phyloP scores from a whole-genome alignment of 768 basidiomycete species.

The Podaxis sp. region DNA sequence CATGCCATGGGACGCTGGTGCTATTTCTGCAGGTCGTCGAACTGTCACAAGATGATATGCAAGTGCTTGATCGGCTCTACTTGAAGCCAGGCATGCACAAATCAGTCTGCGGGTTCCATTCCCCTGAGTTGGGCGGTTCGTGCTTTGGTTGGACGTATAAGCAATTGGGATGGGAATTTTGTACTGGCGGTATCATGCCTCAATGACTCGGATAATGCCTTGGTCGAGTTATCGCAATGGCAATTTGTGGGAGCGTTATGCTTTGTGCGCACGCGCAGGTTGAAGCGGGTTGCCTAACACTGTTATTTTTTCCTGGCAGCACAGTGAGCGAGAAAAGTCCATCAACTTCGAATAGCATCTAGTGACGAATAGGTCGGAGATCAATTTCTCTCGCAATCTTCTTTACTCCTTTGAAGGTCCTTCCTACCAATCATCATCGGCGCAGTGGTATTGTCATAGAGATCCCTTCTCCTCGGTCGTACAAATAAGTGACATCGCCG shows the following conservation, averaged over 20 bases:
- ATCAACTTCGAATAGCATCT: background rate
- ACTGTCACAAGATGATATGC: conserved; percentile 34
- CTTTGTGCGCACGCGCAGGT: background rate
- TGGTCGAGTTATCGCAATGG: background rate
- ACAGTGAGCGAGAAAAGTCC: no score
- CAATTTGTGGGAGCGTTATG: background rate
- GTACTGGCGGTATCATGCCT: conserved; percentile 23
- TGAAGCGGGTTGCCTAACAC: background rate
- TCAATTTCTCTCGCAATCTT: background rate
- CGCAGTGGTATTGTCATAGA: background rate
- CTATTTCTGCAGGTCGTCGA: conserved; percentile 28
- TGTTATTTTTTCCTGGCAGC: background rate
- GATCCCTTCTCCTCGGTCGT: background rate
- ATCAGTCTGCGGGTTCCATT: conserved; percentile 32
- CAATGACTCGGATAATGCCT: background rate
- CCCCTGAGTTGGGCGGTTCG: conserved; percentile 25
- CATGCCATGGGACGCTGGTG: conserved; percentile 12
- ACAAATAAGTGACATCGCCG: background rate
- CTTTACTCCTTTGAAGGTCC: background rate
- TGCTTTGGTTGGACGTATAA: conserved; percentile 38
- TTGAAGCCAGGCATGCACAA: conserved; percentile 36
- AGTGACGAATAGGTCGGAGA: background rate
- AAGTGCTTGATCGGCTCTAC: conserved; percentile 37
- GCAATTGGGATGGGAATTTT: conserved; percentile 35
- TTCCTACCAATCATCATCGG: background rate